These are phyloP conservation scores for Metschnikowia dekortorum DNA, from an alignment of 805 yeast genomes.

Conservation along the genomic window DNA sequence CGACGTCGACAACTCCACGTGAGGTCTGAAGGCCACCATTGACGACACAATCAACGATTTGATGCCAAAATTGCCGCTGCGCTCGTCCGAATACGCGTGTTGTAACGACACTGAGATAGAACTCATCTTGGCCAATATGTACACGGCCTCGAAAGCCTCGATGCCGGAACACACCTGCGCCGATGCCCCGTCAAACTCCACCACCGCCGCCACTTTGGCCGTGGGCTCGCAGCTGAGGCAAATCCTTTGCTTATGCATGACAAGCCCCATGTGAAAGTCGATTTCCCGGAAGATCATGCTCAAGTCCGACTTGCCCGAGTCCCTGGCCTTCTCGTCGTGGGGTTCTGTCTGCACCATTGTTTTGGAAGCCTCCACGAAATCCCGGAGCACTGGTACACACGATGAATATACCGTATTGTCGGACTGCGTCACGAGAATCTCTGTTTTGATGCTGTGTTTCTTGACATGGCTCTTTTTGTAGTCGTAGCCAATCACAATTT, in stretches of 20 bases:
- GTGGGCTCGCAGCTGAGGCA: constrained; percentile 88
- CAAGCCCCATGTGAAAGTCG: constrained; percentile 59
- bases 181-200: constrained; percentile 66
- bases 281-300: constrained; percentile 44
- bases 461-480: constrained; percentile 29
- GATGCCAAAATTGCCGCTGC: constrained; percentile 63
- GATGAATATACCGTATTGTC: constrained; percentile 65
- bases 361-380: constrained; percentile 49
- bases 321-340: background rate
- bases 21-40: constrained; percentile 42
- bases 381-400: constrained; percentile 74
- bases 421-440: constrained; percentile 62
- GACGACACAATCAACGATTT: constrained; percentile 46
- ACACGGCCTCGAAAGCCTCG: constrained; percentile 8
- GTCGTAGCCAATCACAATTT: constrained; percentile 50
- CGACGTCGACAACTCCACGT: constrained; percentile 43
- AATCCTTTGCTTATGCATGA: constrained; percentile 68
- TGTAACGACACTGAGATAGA: constrained; percentile 69
- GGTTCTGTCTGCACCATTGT: constrained; percentile 38
- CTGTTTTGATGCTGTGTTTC: constrained; percentile 46
- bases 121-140: constrained; percentile 38
- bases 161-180: constrained; percentile 50
- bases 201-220: constrained; percentile 86
- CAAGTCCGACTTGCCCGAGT: constrained; percentile 26
- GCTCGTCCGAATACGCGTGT: constrained; percentile 86